These are phyloP conservation scores for Torrubiella hemipterigena DNA, from an alignment of 2,329 filamentous ascomycete species.

Conservation along the genomic window DNA sequence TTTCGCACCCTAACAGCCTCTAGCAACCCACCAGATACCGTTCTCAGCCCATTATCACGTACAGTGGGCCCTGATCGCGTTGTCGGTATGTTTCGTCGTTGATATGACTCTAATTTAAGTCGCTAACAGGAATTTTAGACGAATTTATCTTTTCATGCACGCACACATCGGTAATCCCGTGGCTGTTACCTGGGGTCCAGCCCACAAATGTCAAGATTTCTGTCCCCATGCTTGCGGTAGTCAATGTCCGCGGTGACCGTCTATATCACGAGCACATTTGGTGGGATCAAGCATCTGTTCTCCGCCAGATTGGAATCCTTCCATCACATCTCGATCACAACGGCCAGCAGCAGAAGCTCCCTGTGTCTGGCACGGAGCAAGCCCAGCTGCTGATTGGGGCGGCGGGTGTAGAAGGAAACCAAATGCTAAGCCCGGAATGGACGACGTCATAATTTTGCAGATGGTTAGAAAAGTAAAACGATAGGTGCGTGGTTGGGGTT, in stretches of 20 bases:
- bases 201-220: conserved; percentile 37
- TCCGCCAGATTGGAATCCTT: conserved; percentile 43
- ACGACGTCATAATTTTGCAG: neutral
- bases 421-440: conserved; percentile 13
- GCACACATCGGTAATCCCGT: conserved; percentile 22
- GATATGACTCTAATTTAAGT: neutral
- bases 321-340: conserved; percentile 48
- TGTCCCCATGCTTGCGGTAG: conserved; percentile 48
- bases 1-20: neutral
- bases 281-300: conserved; percentile 53
- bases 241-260: conserved; percentile 48
- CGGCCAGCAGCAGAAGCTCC: conserved; percentile 6
- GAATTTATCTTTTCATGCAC: conserved; percentile 55
- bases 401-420: conserved; percentile 7
- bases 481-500: too few species aligned
- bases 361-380: conserved; percentile 7
- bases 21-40: conserved; percentile 53
- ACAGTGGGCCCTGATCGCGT: conserved; percentile 60
- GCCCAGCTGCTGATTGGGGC: conserved; percentile 7
- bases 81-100: conserved; percentile 19
- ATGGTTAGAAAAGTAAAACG: too few species aligned
- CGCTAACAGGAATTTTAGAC: conserved; percentile 23
- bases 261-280: conserved; percentile 54
- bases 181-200: conserved; percentile 34
- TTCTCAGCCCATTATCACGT: conserved; percentile 53